Percentiles rank a stretch among this genome's conserved stretches.
Conservation (phyloP, 75 land plant genomes). For the Picea sitchensis region DNA sequence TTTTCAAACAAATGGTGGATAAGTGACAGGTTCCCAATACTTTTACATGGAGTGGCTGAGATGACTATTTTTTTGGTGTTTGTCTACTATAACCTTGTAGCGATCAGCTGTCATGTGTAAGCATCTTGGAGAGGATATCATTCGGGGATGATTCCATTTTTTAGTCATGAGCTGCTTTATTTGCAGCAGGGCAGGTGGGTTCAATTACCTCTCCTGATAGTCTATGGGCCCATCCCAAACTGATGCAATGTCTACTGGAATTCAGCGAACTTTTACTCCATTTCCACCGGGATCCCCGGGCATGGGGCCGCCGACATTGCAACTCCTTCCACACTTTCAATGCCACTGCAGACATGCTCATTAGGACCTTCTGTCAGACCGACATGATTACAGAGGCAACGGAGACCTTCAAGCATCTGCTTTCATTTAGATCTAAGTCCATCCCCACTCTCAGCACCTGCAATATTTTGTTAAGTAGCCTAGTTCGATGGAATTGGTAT, state of each 20-base stretch:
- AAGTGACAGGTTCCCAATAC: conserved; percentile 13
- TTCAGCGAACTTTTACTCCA: conserved; percentile 42
- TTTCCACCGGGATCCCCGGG: conserved; percentile 55
- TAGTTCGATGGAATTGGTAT: too few relatives aligned
- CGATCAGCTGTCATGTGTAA: not conserved
- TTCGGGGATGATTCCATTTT: not conserved
- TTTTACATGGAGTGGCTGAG: not conserved
- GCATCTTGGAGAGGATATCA: not conserved
- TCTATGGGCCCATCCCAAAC: conserved; percentile 50
- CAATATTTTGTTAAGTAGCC: too few relatives aligned
- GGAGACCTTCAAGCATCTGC: too few relatives aligned
- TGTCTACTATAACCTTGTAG: too few relatives aligned
- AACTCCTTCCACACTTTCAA: conserved; percentile 10
- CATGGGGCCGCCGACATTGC: conserved; percentile 57
- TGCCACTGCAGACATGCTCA: too few relatives aligned
- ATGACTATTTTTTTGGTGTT: too few relatives aligned
- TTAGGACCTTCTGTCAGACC: too few relatives aligned
- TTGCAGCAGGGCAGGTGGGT: conserved; percentile 43
- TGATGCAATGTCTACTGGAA: conserved; percentile 36
- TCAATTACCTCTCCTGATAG: conserved; percentile 45
- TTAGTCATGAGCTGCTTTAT: not conserved
- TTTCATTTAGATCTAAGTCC: too few relatives aligned
- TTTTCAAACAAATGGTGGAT: conserved; percentile 7
- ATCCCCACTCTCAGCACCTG: too few relatives aligned
- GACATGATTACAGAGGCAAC: too few relatives aligned